Percentiles rank a stretch among this genome's conserved stretches.
phyloP scores from a whole-genome alignment of 176 grass and related monocot species.

The Triticum timopheevii region DNA sequence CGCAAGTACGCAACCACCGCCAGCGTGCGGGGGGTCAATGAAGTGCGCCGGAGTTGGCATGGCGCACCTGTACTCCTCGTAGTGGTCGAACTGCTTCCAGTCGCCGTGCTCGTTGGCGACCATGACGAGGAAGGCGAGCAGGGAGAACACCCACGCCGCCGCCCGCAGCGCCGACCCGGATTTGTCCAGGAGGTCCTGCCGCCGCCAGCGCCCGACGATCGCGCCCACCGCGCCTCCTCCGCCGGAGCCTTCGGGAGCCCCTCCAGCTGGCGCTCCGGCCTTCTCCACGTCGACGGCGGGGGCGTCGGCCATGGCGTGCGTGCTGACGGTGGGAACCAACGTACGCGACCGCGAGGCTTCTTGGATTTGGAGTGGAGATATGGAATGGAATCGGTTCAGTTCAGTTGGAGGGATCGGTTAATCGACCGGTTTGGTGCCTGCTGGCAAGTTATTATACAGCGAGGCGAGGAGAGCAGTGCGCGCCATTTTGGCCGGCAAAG shows the following conservation, averaged over 20 bases:
- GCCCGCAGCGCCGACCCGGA: conserved; percentile 41
- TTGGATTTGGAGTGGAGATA: neutral
- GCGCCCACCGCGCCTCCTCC: conserved; percentile 27
- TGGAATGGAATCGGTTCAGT: neutral
- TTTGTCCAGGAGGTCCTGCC: conserved; percentile 52
- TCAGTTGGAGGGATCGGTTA: neutral
- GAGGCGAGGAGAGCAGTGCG: neutral
- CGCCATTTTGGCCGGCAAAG: conserved; percentile 3
- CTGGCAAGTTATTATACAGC: conserved; percentile 2
- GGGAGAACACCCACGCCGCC: conserved; percentile 41
- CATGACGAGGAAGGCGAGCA: conserved; percentile 53
- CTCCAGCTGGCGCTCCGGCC: neutral
- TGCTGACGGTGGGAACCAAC: neutral
- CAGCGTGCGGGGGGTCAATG: neutral
- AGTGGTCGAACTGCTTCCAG: conserved; percentile 63
- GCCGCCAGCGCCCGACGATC: conserved; percentile 32
- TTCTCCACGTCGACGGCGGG: conserved; percentile 21
- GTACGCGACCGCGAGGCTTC: neutral
- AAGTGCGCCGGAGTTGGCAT: neutral
- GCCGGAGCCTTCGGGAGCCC: neutral
- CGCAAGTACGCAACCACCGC: neutral
- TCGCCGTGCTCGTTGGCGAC: conserved; percentile 70
- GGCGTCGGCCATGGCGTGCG: conserved; percentile 12
- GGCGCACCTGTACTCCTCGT: conserved; percentile 60
- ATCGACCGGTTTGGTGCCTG: neutral